Conservation (phyloP, 2,329 filamentous ascomycete genomes). For the Bipolaris bicolor region DNA sequence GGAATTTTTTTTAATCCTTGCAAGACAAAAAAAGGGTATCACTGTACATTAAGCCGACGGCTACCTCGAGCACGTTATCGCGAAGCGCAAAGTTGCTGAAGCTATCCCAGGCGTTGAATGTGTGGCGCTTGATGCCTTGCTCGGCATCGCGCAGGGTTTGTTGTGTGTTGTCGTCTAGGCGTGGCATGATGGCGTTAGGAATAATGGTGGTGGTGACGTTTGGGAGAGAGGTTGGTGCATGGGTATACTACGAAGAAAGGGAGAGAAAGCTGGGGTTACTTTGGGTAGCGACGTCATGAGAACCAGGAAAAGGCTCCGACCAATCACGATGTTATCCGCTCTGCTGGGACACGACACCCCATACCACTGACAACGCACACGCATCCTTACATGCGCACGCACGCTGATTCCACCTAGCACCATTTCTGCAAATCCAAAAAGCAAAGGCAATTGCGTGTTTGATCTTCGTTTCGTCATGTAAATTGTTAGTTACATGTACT, state of each 20-base stretch:
- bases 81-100: slow-evolving; percentile 76
- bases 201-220: neutral
- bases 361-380: neutral
- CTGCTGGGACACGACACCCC: neutral
- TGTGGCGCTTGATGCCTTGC: slow-evolving; percentile 50
- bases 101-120: slow-evolving; percentile 63
- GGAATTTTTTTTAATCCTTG: neutral
- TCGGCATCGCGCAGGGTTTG: slow-evolving; percentile 57
- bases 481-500: too few relatives aligned
- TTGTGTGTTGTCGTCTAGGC: slow-evolving; percentile 39
- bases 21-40: neutral
- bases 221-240: neutral
- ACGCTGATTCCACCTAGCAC: neutral
- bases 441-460: neutral
- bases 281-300: slow-evolving; percentile 7
- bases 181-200: slow-evolving; percentile 30
- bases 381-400: neutral
- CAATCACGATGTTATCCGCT: neutral
- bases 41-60: slow-evolving; percentile 72
- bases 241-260: neutral
- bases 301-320: neutral
- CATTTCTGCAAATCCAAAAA: neutral
- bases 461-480: neutral
- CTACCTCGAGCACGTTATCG: slow-evolving; percentile 77
- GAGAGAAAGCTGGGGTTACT: neutral